phyloP scores from a whole-genome alignment of 345 rosid species.

The Euphorbia lathyris region DNA sequence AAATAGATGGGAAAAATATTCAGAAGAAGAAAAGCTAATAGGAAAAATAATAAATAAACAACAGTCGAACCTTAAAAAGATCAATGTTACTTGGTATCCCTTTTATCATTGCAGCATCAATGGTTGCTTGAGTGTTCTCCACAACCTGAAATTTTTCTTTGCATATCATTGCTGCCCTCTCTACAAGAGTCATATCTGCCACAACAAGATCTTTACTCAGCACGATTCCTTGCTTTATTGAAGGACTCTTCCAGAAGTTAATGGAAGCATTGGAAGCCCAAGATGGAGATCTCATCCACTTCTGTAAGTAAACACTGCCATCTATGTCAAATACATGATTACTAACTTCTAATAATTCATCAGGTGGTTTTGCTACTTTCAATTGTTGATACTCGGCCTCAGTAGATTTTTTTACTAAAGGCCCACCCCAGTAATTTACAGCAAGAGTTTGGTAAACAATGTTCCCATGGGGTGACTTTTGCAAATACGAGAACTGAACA shows the following conservation, averaged over 20 bases:
- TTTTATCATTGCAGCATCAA: slow-evolving; percentile 84
- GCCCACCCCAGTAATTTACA: slow-evolving; percentile 87
- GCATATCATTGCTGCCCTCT: slow-evolving; percentile 73
- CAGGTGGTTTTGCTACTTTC: slow-evolving; percentile 32
- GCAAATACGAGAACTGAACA: slow-evolving; percentile 82
- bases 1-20: not conserved
- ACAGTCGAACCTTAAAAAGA: slow-evolving; percentile 68
- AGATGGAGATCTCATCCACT: slow-evolving; percentile 89
- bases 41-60: slow-evolving; percentile 5
- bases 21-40: slow-evolving; percentile 6
- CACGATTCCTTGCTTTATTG: slow-evolving; percentile 54
- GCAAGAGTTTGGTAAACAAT: slow-evolving; percentile 81
- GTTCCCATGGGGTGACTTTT: slow-evolving; percentile 67
- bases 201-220: slow-evolving; percentile 81
- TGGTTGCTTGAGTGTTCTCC: slow-evolving; percentile 91
- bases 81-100: slow-evolving; percentile 97
- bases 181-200: slow-evolving; percentile 64
- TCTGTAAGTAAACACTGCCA: slow-evolving; percentile 83
- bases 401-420: slow-evolving; percentile 50
- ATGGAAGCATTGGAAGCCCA: slow-evolving; percentile 74
- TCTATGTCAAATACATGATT: slow-evolving; percentile 69
- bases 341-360: slow-evolving; percentile 42
- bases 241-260: slow-evolving; percentile 70
- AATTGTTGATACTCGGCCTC: slow-evolving; percentile 37
- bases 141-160: slow-evolving; percentile 59